A percentile compares a stretch with the other conserved stretches of the same genome.
These are phyloP conservation scores for Boletus pseudo-olivaceus DNA, from an alignment of 768 basidiomycete genomes.

Conservation along the genomic window DNA sequence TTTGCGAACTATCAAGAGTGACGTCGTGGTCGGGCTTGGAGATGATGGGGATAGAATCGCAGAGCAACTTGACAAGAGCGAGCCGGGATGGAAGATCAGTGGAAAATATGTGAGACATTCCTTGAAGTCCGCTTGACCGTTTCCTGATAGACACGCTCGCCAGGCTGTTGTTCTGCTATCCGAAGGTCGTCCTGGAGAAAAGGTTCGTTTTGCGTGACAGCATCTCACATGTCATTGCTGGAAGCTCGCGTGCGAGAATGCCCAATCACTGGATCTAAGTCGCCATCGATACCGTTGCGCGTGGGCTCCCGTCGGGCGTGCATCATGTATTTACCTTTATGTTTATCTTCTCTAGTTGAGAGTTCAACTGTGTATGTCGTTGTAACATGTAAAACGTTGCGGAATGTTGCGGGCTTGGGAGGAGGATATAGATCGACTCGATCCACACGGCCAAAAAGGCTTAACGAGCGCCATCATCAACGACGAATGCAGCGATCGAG, in stretches of 20 bases:
- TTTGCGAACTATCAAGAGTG: constrained; percentile 90
- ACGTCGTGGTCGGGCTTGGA: constrained; percentile 88
- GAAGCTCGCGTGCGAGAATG: not conserved
- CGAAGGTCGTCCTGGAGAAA: constrained; percentile 85
- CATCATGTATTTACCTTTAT: not conserved
- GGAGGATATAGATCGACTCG: too few species aligned
- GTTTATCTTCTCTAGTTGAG: not conserved
- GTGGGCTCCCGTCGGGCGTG: not conserved
- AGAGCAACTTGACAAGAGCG: constrained; percentile 75
- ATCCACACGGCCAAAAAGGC: not conserved
- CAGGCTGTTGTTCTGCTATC: constrained; percentile 87
- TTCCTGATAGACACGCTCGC: constrained; percentile 11
- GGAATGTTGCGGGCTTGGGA: not conserved
- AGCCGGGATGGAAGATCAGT: constrained; percentile 95
- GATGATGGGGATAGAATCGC: constrained; percentile 64
- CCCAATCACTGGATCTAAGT: not conserved
- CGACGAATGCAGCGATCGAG: not conserved
- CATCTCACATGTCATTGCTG: not conserved
- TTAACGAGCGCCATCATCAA: not conserved
- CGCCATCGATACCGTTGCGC: not conserved
- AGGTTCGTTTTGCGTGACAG: constrained; percentile 70
- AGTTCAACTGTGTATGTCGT: constrained; percentile 3
- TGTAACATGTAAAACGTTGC: not conserved
- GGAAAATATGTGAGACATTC: constrained; percentile 82
- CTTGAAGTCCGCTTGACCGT: not conserved